phyloP scores from a whole-genome alignment of 768 basidiomycete species.

The Obba rivulosa region DNA sequence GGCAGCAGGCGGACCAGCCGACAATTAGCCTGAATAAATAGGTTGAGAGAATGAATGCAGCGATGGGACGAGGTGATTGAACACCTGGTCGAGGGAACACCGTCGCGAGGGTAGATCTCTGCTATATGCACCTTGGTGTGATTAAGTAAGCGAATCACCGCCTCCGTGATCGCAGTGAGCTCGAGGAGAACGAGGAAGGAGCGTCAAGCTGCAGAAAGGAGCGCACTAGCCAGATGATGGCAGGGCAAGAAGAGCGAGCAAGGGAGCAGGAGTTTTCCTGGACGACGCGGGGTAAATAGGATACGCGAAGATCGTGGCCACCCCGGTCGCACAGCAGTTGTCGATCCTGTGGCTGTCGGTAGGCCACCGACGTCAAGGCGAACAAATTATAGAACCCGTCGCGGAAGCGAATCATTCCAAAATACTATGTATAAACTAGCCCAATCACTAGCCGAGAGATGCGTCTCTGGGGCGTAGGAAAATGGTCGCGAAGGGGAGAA shows the following conservation, averaged over 20 bases:
- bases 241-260: too few relatives aligned
- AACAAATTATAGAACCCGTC: background rate
- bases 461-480: background rate
- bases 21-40: constrained; percentile 10
- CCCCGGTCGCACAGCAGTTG: background rate
- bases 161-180: background rate
- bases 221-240: background rate
- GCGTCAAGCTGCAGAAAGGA: background rate
- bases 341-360: background rate
- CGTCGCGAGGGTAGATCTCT: too few relatives aligned
- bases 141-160: background rate
- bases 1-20: constrained; percentile 18
- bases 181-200: background rate
- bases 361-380: background rate
- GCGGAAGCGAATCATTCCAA: background rate
- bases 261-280: too few relatives aligned
- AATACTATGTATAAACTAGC: too few relatives aligned
- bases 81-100: constrained; percentile 8
- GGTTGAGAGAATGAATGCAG: constrained; percentile 10
- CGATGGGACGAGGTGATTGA: constrained; percentile 6
- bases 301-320: background rate
- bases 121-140: background rate
- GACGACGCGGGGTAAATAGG: background rate
- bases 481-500: background rate
- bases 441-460: too few relatives aligned